Percentiles rank a stretch among this genome's conserved stretches.
phyloP scores from a whole-genome alignment of 2,329 filamentous ascomycete genomes.

The Simplicillium sp. region DNA sequence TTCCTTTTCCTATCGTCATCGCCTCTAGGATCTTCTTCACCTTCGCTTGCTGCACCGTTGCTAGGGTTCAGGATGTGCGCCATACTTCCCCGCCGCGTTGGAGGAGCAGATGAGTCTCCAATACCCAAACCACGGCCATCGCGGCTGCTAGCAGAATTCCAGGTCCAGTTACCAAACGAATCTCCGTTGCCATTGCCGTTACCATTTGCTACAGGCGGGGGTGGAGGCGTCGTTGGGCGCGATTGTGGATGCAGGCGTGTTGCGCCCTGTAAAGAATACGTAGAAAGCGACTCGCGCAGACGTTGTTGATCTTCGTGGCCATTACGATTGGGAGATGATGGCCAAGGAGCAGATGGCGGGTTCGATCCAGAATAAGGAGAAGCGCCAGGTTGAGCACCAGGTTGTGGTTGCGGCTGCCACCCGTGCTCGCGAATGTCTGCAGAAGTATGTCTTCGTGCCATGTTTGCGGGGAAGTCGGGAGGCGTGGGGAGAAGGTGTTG shows the following conservation, averaged over 20 bases:
- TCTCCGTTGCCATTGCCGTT: conserved; percentile 22
- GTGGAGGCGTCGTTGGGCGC: conserved; percentile 39
- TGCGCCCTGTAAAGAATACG: conserved; percentile 39
- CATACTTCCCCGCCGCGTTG: conserved; percentile 50
- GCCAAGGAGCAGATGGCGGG: conserved; percentile 39
- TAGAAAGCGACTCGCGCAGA: conserved; percentile 45
- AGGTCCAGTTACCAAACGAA: conserved; percentile 46
- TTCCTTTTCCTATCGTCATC: conserved; percentile 55
- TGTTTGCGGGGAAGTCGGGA: conserved; percentile 55
- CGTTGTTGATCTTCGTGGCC: conserved; percentile 41
- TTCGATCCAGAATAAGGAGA: conserved; percentile 58
- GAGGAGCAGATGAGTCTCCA: conserved; percentile 46
- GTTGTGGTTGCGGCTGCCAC: conserved; percentile 48
- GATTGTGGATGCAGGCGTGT: conserved; percentile 36
- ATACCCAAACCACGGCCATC: conserved; percentile 40
- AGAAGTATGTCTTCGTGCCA: conserved; percentile 81
- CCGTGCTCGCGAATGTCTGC: conserved; percentile 89
- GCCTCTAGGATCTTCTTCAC: conserved; percentile 44
- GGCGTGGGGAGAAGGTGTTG: conserved; percentile 58
- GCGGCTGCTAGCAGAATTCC: conserved; percentile 37
- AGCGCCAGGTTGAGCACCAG: too few species aligned
- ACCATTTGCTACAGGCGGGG: conserved; percentile 39
- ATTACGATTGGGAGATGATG: conserved; percentile 41
- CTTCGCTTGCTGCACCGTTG: conserved; percentile 44
- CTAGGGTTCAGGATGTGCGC: conserved; percentile 54